These are phyloP conservation scores for Zygoascus meyerae DNA, from an alignment of 1,139 yeast species.

Conservation along the genomic window DNA sequence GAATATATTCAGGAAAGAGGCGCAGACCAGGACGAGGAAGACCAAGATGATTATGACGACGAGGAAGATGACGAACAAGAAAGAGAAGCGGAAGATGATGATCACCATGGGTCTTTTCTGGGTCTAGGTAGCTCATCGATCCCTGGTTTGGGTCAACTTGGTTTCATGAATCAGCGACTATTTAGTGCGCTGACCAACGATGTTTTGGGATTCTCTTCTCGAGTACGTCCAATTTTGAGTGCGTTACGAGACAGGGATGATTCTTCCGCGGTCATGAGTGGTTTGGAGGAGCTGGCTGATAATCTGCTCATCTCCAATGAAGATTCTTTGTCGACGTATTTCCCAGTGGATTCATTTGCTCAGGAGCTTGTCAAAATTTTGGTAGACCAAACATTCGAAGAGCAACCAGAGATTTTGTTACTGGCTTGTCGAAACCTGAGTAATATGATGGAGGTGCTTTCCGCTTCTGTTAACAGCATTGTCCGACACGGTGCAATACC, in stretches of 20 bases:
- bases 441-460: constrained; percentile 72
- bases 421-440: constrained; percentile 82
- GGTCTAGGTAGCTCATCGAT: constrained; percentile 13
- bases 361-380: constrained; percentile 54
- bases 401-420: constrained; percentile 71
- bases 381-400: constrained; percentile 51
- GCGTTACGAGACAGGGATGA: constrained; percentile 36
- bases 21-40: constrained; percentile 18
- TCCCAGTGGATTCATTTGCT: constrained; percentile 59
- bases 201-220: constrained; percentile 30
- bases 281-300: constrained; percentile 37
- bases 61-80: constrained; percentile 13
- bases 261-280: constrained; percentile 40
- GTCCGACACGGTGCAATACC: constrained; percentile 64
- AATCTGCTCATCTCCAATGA: constrained; percentile 35
- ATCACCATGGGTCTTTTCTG: constrained; percentile 19
- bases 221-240: constrained; percentile 27
- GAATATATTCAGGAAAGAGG: constrained; percentile 13
- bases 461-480: constrained; percentile 58
- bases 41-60: constrained; percentile 19
- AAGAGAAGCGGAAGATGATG: constrained; percentile 18
- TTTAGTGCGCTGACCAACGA: constrained; percentile 35
- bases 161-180: constrained; percentile 17
- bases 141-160: constrained; percentile 12
- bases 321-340: constrained; percentile 30